Evolutionary conservation across 176 grass and related monocot species (phyloP), one percentile per base, ranked within the genome.

Genomic region (Secale cereale): DNA sequence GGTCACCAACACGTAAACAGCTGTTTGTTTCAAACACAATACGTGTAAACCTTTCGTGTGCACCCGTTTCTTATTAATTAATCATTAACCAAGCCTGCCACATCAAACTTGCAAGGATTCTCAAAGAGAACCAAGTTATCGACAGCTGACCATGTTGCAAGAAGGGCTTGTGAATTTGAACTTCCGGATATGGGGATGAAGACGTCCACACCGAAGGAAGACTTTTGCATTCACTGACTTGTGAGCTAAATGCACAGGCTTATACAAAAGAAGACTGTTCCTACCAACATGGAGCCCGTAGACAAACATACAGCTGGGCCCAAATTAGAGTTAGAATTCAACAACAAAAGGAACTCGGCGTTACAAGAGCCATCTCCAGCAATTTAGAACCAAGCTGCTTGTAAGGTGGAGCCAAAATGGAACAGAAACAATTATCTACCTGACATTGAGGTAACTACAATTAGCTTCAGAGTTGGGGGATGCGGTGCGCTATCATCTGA

Each of bases 361-460:
- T 80, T 70, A 76, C 81, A 77, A 71, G 81, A 56, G 40, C 81
- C 77, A 77, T 65, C 82, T 70, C 78, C 20, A 76, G 22, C 72
- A 81, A 80, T 77, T 70, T 77, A 64, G 63, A 79, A 87, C 80
- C 78, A 43, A 87, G 70, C 52, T 71, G 79, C 77, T 65, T 70
- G 62, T 29, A 81, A 76, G 77, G 76, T 84, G 54, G 77, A 70
- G 36, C 68, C 81, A 76, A 83, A 86, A 85, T 78, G 90, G 86
- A 69, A 82, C 12, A 8, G 28, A 39, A 81, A 78, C 68, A 88
- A 91, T 88, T 85, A 82, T 91, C 72, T 91, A 91, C 90, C 86
- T 88, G 78, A 36, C 78, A 81, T 43, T 82, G 82, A 82, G 29
- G 35, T 74, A 78, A 82, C 82, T 91, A 85, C 82, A 85, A 79